phyloP scores from a whole-genome alignment of 768 basidiomycete genomes.

The Austroboletus eburneus region DNA sequence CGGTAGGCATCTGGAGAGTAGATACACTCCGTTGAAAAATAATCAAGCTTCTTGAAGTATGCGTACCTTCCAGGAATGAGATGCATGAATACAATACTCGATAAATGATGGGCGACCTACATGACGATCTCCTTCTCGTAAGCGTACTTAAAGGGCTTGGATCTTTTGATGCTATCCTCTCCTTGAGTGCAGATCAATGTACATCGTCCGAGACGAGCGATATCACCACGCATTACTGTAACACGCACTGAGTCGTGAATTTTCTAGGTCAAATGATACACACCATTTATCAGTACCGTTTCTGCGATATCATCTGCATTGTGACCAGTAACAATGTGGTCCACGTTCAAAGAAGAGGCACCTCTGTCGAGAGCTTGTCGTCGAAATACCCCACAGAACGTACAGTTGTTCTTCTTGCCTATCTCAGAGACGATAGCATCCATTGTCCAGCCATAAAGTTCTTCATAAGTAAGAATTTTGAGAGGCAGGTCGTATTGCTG shows the following conservation, averaged over 20 bases:
- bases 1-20: slow-evolving; percentile 99
- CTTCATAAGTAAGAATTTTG: slow-evolving; percentile 93
- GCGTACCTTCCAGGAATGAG: slow-evolving; percentile 70
- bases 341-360: slow-evolving; percentile 81
- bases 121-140: slow-evolving; percentile 99
- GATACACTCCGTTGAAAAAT: slow-evolving; percentile 99
- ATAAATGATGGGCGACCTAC: slow-evolving; percentile 39
- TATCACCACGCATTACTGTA: slow-evolving; percentile 95
- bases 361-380: slow-evolving; percentile 96
- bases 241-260: background rate
- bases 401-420: slow-evolving; percentile 97
- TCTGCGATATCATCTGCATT: slow-evolving; percentile 99
- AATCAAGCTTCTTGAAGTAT: slow-evolving; percentile 98
- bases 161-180: slow-evolving; percentile 93
- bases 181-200: slow-evolving; percentile 94
- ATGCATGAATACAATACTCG: slow-evolving; percentile 4
- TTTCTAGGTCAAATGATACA: slow-evolving; percentile 26
- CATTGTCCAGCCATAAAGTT: slow-evolving; percentile 99
- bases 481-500: slow-evolving; percentile 92
- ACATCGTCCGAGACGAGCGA: slow-evolving; percentile 89
- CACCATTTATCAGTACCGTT: slow-evolving; percentile 98
- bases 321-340: slow-evolving; percentile 98
- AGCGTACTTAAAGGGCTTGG: slow-evolving; percentile 99
- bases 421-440: slow-evolving; percentile 92
- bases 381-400: slow-evolving; percentile 97